Evolutionary conservation across 176 grass and related monocot species (phyloP).

Genomic region (Oryza glumipatula): DNA sequence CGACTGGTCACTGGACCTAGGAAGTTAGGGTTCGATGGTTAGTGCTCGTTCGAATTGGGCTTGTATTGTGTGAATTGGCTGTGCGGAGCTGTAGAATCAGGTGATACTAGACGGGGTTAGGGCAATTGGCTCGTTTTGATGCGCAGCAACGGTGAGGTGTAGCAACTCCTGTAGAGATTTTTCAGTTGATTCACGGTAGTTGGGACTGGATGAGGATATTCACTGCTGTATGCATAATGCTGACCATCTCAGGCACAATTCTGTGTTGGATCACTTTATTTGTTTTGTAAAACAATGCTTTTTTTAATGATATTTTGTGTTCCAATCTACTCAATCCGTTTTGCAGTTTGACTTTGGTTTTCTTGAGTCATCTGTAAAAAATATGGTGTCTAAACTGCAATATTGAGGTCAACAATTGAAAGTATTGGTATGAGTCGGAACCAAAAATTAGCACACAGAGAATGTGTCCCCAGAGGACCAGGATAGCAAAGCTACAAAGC

Average conservation of each 20-base stretch:
- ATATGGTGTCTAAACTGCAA: background rate
- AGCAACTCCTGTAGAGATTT: background rate
- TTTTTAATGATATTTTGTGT: background rate
- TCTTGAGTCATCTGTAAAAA: background rate
- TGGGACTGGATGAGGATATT: conserved; percentile 7
- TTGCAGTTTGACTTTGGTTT: background rate
- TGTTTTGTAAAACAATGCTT: background rate
- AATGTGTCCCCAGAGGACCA: background rate
- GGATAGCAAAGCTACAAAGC: background rate
- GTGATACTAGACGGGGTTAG: background rate
- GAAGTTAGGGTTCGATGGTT: conserved; percentile 4
- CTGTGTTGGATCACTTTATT: background rate
- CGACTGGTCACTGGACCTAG: background rate
- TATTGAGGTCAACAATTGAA: background rate
- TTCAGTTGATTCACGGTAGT: background rate
- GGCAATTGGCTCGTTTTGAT: background rate
- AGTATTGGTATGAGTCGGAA: background rate
- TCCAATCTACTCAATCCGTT: background rate
- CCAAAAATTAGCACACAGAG: background rate
- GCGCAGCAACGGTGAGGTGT: background rate
- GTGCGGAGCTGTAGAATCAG: background rate
- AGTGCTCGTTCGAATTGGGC: background rate
- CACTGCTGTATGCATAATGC: background rate
- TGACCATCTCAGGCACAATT: background rate
- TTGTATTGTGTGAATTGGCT: background rate